Percentiles rank a stretch among this genome's conserved stretches.
Evolutionary conservation across 2,329 filamentous ascomycete genomes (phyloP).

Genomic region (Xylaria sp.): DNA sequence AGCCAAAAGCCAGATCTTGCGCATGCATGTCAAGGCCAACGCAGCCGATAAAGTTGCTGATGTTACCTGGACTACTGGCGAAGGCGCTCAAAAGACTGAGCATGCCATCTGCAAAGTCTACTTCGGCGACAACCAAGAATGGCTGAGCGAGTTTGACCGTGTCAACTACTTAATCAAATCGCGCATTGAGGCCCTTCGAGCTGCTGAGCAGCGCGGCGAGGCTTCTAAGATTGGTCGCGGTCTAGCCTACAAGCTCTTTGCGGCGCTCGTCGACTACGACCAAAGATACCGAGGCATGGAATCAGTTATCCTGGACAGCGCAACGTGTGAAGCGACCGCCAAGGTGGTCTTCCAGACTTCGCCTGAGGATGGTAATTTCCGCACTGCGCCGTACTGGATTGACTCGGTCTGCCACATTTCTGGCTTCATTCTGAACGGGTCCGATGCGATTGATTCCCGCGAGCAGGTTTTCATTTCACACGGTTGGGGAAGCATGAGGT

Average conservation of each 20-base stretch:
- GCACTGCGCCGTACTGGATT: conserved; percentile 62
- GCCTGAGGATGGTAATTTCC: conserved; percentile 52
- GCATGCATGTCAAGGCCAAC: conserved; percentile 63
- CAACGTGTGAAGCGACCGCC: conserved; percentile 57
- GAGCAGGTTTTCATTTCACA: conserved; percentile 62
- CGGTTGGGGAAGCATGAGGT: conserved; percentile 58
- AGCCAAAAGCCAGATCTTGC: conserved; percentile 58
- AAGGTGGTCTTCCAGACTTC: conserved; percentile 53
- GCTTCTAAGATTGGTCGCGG: conserved; percentile 75
- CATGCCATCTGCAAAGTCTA: conserved; percentile 65
- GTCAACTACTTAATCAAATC: conserved; percentile 70
- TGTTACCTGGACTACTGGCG: conserved; percentile 61
- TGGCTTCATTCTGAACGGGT: conserved; percentile 63
- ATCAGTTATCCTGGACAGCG: conserved; percentile 58
- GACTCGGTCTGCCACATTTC: conserved; percentile 62
- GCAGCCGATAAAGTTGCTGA: conserved; percentile 57
- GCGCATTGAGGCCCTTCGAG: conserved; percentile 59
- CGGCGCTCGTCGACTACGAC: conserved; percentile 59
- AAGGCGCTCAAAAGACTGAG: conserved; percentile 60
- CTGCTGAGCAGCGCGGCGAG: conserved; percentile 65
- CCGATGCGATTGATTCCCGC: conserved; percentile 57
- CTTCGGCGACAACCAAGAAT: conserved; percentile 62
- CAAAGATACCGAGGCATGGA: conserved; percentile 59
- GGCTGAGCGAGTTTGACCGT: conserved; percentile 68
- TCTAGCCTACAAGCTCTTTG: conserved; percentile 74